Evolutionary conservation across 2,329 filamentous ascomycete genomes (phyloP).

Genomic region (Scedosporium boydii): DNA sequence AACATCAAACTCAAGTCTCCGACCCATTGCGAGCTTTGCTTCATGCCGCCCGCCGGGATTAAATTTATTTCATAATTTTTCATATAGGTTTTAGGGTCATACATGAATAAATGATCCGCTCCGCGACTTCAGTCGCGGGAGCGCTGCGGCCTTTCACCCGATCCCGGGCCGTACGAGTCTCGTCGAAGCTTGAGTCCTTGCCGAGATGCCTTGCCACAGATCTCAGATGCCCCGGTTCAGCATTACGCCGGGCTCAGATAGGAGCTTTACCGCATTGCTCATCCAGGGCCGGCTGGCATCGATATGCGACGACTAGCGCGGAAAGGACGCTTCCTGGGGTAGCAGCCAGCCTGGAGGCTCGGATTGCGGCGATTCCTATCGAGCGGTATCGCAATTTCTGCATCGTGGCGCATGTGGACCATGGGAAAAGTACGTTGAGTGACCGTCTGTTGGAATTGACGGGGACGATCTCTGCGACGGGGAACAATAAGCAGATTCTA

Average conservation of each 20-base stretch:
- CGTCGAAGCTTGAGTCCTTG: neutral
- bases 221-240: neutral
- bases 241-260: neutral
- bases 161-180: neutral
- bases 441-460: slow-evolving; percentile 90
- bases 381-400: slow-evolving; percentile 89
- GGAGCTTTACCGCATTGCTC: neutral
- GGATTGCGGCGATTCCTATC: slow-evolving; percentile 67
- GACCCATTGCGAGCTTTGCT: neutral
- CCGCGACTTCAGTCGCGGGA: neutral
- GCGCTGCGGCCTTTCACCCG: neutral
- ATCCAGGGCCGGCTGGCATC: neutral
- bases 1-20: neutral
- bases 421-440: slow-evolving; percentile 93
- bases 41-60: neutral
- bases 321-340: neutral
- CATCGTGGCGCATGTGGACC: slow-evolving; percentile 97
- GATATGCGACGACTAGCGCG: neutral
- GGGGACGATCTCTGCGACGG: slow-evolving; percentile 77
- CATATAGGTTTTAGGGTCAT: neutral
- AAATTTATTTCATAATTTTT: neutral
- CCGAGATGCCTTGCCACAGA: neutral
- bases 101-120: neutral
- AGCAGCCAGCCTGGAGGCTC: slow-evolving; percentile 13
- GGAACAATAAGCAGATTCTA: slow-evolving; percentile 83